These are phyloP conservation scores for Leccinum ochraceum DNA, from an alignment of 768 basidiomycete species.

Conservation along the genomic window DNA sequence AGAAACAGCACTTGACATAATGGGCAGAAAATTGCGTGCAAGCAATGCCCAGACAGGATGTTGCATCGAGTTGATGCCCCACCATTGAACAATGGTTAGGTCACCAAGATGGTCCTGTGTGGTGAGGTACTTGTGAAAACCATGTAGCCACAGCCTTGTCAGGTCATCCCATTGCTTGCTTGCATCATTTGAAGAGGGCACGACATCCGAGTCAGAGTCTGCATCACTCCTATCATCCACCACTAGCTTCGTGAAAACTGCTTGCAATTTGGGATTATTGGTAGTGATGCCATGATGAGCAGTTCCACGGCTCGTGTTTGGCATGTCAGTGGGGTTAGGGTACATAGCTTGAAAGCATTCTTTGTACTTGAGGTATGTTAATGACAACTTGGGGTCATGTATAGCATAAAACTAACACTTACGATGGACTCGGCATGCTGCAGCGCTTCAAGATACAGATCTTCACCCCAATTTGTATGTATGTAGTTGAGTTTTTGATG, in stretches of 20 bases:
- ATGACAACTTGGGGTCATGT: neutral
- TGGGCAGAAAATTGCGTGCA: no score
- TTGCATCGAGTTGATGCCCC: no score
- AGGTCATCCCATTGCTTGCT: neutral
- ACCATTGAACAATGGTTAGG: no score
- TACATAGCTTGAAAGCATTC: neutral
- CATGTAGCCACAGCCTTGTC: no score
- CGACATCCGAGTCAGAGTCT: no score
- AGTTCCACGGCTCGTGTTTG: neutral
- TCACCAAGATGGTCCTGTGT: no score
- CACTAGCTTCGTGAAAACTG: neutral
- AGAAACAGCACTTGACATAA: no score
- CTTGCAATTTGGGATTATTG: neutral
- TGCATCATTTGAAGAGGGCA: neutral
- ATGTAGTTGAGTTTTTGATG: neutral
- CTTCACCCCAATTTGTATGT: neutral
- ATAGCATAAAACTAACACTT: neutral
- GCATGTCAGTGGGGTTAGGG: neutral
- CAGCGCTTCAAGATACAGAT: neutral
- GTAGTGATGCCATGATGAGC: neutral
- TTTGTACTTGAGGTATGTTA: neutral
- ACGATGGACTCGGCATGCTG: neutral
- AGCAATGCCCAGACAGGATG: no score
- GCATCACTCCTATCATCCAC: neutral
- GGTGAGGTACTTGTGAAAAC: no score